Base-by-base conservation (phyloP, 208 protist species). In the Trypanosoma platydactyli region DNA sequence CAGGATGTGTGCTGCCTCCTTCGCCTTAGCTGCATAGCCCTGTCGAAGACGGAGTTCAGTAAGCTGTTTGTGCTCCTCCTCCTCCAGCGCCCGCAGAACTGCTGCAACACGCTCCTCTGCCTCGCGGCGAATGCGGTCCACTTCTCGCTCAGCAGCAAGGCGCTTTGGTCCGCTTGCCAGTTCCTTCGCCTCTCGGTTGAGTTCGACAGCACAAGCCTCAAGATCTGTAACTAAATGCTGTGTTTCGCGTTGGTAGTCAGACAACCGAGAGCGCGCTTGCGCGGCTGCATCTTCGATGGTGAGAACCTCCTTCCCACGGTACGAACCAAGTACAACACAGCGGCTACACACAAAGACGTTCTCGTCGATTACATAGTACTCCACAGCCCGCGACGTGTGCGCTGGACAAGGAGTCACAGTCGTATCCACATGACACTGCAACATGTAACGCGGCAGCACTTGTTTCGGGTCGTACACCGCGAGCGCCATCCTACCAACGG, bases 321-420 rank as follows among this genome's bases (percentile, higher is more conserved):
- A 84, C 20, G 74, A 68, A 0, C 87, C 87, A 9, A 89, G 29
- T 18, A 89, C 83, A 5, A 87, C 88, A 54, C 88, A 94, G 18
- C 71, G 77, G 56, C 83, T 88, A 76, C 88, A 94, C 25, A 75
- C 88, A 65, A 94, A 89, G 5, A 64, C 71, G 42, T 84, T 67
- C 33, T 44, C 68, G 20, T 81, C 75, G 48, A 72, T 25, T 24
- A 89, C 77, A 66, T 87, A 94, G 68, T 89, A 94, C 81, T 94
- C 88, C 52, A 88, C 80, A 16, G 80, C 55, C 11, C 79, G 56
- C 38, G 73, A 66, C 0, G 80, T 84, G 71, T 94, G 88, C 11
- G 77, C 68, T 0, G 82, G 73, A 73, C 88, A 94, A 0, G 84
- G 76, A 25, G 73, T 64, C 22, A 85, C 50, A n/a, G 59, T 64